phyloP scores from a whole-genome alignment of 129 eudicot species.

The Tagetes patula region DNA sequence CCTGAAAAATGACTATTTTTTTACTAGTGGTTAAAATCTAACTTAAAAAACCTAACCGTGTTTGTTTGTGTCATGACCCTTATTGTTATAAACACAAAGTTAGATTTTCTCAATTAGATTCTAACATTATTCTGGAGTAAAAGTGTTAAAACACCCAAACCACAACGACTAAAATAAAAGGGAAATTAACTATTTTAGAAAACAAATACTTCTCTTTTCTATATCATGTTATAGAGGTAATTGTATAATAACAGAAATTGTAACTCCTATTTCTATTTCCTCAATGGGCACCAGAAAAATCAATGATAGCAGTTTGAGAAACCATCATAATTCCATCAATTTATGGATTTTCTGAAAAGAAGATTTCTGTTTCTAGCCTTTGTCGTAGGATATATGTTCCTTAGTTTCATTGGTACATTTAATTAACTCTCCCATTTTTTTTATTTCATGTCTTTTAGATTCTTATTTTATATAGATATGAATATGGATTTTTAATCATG shows the following conservation, averaged over 20 bases:
- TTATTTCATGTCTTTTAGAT: not conserved
- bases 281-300: not conserved
- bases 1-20: no score
- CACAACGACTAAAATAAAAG: no score
- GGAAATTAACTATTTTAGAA: no score
- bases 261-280: not conserved
- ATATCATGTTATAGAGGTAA: not conserved
- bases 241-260: not conserved
- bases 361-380: conserved; percentile 49
- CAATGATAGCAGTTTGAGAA: not conserved
- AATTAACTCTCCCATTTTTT: conserved; percentile 2
- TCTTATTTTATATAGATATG: not conserved
- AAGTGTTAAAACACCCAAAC: no score
- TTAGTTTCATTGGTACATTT: conserved; percentile 59
- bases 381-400: conserved; percentile 47
- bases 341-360: conserved; percentile 50
- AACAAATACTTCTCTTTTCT: not conserved
- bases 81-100: no score
- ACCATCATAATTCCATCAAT: not conserved
- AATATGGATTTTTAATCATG: not conserved
- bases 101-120: no score
- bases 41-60: no score
- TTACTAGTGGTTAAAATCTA: no score
- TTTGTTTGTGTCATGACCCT: no score
- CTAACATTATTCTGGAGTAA: no score